phyloP scores from a whole-genome alignment of 2,329 filamentous ascomycete genomes.

The Penicillium sp. region DNA sequence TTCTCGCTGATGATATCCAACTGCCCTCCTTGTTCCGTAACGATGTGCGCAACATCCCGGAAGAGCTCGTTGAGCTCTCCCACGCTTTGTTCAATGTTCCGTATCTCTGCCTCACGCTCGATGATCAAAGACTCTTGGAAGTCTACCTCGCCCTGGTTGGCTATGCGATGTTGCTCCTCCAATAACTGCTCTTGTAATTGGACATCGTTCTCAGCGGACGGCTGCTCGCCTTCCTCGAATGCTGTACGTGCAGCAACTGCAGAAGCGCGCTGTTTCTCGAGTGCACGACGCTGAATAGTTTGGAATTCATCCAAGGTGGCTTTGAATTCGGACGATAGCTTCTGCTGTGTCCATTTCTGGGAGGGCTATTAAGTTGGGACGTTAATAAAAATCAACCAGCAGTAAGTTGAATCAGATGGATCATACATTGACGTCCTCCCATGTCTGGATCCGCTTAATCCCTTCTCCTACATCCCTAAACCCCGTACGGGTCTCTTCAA shows the following conservation, averaged over 20 bases:
- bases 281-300: constrained; percentile 78
- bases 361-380: constrained; percentile 60
- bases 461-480: constrained; percentile 94
- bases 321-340: constrained; percentile 90
- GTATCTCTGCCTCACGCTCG: constrained; percentile 94
- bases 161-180: constrained; percentile 74
- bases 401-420: background rate
- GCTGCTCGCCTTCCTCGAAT: constrained; percentile 55
- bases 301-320: constrained; percentile 88
- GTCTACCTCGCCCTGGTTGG: constrained; percentile 90
- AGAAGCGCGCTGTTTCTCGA: constrained; percentile 89
- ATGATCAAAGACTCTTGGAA: constrained; percentile 95
- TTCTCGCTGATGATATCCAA: constrained; percentile 86
- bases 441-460: constrained; percentile 85
- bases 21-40: constrained; percentile 86
- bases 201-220: constrained; percentile 35
- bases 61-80: constrained; percentile 95
- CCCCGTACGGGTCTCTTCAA: constrained; percentile 79
- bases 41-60: constrained; percentile 95
- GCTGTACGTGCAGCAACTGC: constrained; percentile 79
- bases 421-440: constrained; percentile 76
- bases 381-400: constrained; percentile 9
- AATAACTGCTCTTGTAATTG: constrained; percentile 65
- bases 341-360: constrained; percentile 95
- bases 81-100: constrained; percentile 95